A percentile compares a stretch with the other conserved stretches of the same genome.
phyloP scores from a whole-genome alignment of 2,329 filamentous ascomycete genomes.

The Fusarium buxicola region DNA sequence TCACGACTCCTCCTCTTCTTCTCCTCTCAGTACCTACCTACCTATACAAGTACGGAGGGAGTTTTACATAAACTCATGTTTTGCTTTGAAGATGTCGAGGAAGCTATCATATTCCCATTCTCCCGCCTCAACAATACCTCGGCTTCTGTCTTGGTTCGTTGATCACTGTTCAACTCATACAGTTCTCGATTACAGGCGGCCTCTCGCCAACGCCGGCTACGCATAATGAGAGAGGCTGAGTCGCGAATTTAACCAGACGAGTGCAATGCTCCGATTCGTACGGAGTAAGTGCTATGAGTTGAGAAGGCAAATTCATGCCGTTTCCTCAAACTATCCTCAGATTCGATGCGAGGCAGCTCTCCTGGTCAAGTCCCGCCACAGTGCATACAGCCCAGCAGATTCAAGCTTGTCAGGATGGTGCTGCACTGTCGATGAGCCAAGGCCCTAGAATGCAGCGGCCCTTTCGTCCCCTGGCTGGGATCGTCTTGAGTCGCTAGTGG shows the following conservation, averaged over 20 bases:
- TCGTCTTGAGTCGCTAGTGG: constrained; percentile 23
- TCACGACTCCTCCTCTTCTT: too few species aligned
- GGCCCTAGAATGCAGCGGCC: constrained; percentile 23
- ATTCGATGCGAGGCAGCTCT: constrained; percentile 17
- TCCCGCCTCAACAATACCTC: too few species aligned
- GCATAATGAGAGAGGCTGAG: constrained; percentile 39
- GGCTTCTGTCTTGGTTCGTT: too few species aligned
- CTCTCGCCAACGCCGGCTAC: constrained; percentile 30
- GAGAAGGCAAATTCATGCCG: constrained; percentile 13
- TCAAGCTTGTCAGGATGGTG: constrained; percentile 32
- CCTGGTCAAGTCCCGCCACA: constrained; percentile 25
- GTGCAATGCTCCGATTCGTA: background rate
- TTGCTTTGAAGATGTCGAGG: too few species aligned
- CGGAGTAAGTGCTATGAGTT: background rate
- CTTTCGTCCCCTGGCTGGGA: constrained; percentile 12
- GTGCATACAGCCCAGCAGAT: constrained; percentile 14
- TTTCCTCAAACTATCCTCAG: constrained; percentile 1
- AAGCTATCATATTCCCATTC: too few species aligned
- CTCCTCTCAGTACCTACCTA: too few species aligned
- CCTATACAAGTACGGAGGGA: too few species aligned
- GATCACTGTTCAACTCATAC: background rate
- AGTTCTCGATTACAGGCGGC: constrained; percentile 28
- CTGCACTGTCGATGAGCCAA: constrained; percentile 30
- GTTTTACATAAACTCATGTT: background rate
- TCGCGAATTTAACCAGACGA: constrained; percentile 8